phyloP scores from a whole-genome alignment of 345 rosid genomes.

The Angophora floribunda region DNA sequence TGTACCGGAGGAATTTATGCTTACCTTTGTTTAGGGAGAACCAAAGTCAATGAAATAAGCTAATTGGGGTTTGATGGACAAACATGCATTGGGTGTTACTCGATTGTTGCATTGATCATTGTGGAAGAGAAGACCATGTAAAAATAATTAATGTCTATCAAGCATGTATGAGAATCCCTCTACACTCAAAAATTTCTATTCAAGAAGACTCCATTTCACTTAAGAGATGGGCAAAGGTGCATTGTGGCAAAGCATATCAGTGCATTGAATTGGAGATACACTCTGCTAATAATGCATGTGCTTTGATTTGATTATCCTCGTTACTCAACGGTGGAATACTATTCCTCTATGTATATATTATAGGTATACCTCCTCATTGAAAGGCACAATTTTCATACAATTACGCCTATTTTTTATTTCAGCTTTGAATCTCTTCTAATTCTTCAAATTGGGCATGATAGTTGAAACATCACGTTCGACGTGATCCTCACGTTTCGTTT shows the following conservation, averaged over 20 bases:
- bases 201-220: background rate
- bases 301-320: background rate
- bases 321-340: background rate
- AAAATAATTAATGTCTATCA: no score
- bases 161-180: no score
- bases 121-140: no score
- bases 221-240: background rate
- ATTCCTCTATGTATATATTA: background rate
- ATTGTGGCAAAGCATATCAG: background rate
- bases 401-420: no score
- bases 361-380: background rate
- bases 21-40: no score
- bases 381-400: background rate
- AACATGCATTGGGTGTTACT: no score
- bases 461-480: background rate
- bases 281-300: background rate
- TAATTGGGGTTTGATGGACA: no score
- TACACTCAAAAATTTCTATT: no score
- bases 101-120: no score
- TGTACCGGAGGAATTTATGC: no score
- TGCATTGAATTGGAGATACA: background rate
- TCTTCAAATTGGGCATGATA: background rate
- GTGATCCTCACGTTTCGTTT: background rate
- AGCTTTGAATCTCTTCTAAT: background rate
- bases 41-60: no score